A percentile compares a stretch with the other conserved stretches of the same genome.
Conservation (phyloP, 78 protist genomes). For the Bigelowiella natans region DNA sequence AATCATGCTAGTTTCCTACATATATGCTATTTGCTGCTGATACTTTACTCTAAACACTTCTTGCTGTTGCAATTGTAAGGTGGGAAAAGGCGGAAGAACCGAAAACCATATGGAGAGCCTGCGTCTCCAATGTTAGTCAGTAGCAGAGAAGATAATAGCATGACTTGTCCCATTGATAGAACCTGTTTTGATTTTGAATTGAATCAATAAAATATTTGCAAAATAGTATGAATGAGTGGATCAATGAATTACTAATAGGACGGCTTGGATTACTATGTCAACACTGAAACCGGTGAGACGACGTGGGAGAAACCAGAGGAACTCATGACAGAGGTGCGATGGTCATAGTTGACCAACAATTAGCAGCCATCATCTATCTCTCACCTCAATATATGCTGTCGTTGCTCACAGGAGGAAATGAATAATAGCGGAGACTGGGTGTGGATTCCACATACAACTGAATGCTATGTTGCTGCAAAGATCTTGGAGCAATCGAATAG, state of each 20-base stretch:
- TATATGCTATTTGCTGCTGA: too few species aligned
- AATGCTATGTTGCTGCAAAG: not conserved
- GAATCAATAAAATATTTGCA: too few species aligned
- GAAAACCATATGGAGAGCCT: not conserved
- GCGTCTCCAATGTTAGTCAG: not conserved
- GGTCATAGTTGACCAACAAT: too few species aligned
- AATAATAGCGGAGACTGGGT: not conserved
- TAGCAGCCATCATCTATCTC: too few species aligned
- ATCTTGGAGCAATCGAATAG: not conserved
- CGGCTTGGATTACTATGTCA: not conserved
- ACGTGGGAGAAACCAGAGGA: conserved; percentile 22
- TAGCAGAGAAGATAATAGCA: too few species aligned
- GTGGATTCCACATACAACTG: not conserved
- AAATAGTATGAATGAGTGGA: too few species aligned
- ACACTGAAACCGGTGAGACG: not conserved
- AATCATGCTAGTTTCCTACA: too few species aligned
- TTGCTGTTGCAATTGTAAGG: too few species aligned
- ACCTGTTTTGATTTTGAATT: too few species aligned
- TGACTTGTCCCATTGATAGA: too few species aligned
- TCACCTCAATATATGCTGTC: not conserved
- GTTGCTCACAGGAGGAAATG: not conserved
- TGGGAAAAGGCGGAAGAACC: not conserved
- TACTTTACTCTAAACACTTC: too few species aligned
- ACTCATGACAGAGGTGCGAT: conserved; percentile 21
- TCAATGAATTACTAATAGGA: too few species aligned